phyloP scores from a whole-genome alignment of 768 basidiomycete species.

The Leccinum obscurum region DNA sequence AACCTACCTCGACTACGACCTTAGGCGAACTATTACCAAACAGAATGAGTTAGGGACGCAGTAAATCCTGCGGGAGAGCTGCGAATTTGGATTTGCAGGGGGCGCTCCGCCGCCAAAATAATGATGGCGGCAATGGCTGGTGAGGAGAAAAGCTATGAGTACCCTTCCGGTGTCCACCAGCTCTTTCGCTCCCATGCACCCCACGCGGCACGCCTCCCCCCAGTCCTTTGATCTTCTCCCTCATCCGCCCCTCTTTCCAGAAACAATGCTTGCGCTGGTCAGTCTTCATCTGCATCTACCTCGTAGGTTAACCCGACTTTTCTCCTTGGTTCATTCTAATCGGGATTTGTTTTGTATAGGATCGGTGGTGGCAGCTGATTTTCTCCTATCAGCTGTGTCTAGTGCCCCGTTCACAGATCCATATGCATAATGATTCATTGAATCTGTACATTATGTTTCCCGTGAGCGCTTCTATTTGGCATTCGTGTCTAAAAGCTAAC shows the following conservation, averaged over 20 bases:
- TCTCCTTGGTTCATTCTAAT: background rate
- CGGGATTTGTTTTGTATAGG: conserved; percentile 7
- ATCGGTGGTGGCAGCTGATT: conserved; percentile 30
- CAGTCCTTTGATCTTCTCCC: conserved; percentile 34
- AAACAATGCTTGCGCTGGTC: conserved; percentile 29
- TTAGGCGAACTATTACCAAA: too few relatives aligned
- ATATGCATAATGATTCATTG: conserved; percentile 18
- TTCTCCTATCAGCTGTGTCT: conserved; percentile 1
- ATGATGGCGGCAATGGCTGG: background rate
- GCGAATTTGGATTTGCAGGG: too few relatives aligned
- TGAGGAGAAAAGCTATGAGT: background rate
- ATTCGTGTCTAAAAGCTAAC: conserved; percentile 6
- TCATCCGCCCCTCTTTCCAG: conserved; percentile 36
- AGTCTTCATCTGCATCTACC: conserved; percentile 37
- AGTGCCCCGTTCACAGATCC: conserved; percentile 29
- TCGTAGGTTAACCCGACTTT: conserved; percentile 20
- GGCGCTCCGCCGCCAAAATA: too few relatives aligned
- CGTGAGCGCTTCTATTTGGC: conserved; percentile 8
- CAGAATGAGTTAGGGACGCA: too few relatives aligned
- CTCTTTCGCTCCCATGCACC: background rate
- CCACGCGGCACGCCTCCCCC: too few relatives aligned
- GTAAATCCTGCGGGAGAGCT: background rate
- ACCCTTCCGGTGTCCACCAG: background rate
- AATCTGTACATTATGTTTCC: conserved; percentile 32
- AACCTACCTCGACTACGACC: too few relatives aligned